phyloP scores from a whole-genome alignment of 148 eudicot genomes.

The Persicaria maculosa region DNA sequence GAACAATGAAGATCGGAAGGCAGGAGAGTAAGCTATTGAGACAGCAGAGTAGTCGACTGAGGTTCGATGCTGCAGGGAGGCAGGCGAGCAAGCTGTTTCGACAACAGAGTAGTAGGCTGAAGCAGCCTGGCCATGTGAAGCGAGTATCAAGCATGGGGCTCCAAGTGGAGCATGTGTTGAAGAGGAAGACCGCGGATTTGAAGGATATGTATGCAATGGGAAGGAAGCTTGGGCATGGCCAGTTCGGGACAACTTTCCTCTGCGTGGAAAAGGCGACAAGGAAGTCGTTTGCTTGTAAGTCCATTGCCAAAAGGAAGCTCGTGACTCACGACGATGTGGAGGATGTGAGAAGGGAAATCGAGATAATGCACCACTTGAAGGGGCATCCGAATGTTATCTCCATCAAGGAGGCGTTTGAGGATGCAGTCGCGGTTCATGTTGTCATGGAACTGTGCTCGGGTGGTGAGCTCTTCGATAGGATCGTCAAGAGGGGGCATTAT shows the following conservation, averaged over 20 bases:
- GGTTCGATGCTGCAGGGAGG: background rate
- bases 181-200: constrained; percentile 49
- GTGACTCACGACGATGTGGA: constrained; percentile 64
- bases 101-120: constrained; percentile 13
- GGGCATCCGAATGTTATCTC: constrained; percentile 59
- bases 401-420: constrained; percentile 73
- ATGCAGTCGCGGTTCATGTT: constrained; percentile 72
- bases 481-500: constrained; percentile 64
- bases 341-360: constrained; percentile 79
- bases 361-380: constrained; percentile 78
- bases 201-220: constrained; percentile 63
- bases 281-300: constrained; percentile 63
- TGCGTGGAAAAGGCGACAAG: constrained; percentile 50
- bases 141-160: constrained; percentile 58
- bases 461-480: constrained; percentile 77
- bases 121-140: constrained; percentile 25
- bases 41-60: constrained; percentile 9
- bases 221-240: constrained; percentile 74
- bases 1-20: constrained; percentile 30
- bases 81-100: constrained; percentile 11
- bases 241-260: constrained; percentile 74
- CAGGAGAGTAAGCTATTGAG: constrained; percentile 24
- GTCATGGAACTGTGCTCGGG: constrained; percentile 78
- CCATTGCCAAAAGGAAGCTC: constrained; percentile 71
- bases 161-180: constrained; percentile 54